Evolutionary conservation across 257 asterid species (phyloP).

Genomic region (Solanum sparsipilum): DNA sequence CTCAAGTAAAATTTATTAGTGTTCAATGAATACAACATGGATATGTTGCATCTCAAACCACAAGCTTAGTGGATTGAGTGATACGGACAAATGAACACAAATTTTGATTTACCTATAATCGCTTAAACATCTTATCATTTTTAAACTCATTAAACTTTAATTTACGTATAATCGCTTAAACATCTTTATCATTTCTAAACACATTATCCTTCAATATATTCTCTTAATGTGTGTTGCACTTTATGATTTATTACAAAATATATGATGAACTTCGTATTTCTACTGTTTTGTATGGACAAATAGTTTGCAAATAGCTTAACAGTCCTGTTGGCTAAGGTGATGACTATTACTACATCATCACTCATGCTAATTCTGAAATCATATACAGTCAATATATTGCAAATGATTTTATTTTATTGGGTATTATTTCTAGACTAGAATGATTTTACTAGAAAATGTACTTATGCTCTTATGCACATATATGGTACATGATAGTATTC

Average conservation of each 20-base stretch:
- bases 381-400: no score
- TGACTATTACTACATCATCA: neutral
- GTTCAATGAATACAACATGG: neutral
- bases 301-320: neutral
- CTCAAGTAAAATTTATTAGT: neutral
- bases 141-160: no score
- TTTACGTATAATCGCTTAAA: no score
- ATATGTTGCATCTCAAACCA: neutral
- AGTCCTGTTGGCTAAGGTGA: neutral
- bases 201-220: neutral
- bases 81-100: neutral
- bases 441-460: neutral
- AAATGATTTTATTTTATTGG: neutral
- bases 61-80: neutral
- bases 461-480: neutral
- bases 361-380: neutral
- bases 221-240: neutral
- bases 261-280: neutral
- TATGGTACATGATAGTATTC: neutral
- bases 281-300: neutral
- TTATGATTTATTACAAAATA: no score
- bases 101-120: no score
- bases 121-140: neutral
- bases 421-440: neutral
- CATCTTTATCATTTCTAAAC: neutral